Conservation (phyloP, 1,284 basidiomycete species). For the Rhodotorula sp. region DNA sequence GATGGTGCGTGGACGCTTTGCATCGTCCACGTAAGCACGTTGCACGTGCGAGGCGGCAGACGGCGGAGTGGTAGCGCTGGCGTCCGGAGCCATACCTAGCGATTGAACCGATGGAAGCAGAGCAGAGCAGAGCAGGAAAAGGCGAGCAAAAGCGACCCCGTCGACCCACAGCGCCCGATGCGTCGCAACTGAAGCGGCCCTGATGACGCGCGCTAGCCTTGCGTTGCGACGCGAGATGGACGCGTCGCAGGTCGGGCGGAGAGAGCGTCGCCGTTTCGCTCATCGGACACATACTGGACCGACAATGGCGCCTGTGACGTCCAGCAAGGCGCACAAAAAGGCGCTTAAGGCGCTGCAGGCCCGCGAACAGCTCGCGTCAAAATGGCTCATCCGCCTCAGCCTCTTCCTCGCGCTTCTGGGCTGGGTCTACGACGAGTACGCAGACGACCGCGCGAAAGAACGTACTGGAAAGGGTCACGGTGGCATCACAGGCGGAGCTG, state of each 20-base stretch:
- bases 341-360: not conserved
- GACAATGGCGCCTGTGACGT: not conserved
- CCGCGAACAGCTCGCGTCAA: conserved; percentile 3
- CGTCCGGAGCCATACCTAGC: not conserved
- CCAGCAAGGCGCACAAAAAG: conserved; percentile 1
- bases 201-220: too few species aligned
- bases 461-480: not conserved
- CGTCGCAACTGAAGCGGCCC: too few species aligned
- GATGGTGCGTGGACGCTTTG: not conserved
- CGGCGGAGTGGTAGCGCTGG: not conserved
- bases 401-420: conserved; percentile 11
- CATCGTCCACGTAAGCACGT: too few species aligned
- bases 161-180: too few species aligned
- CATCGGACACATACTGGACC: not conserved
- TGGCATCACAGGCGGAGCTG: too few species aligned
- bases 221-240: too few species aligned
- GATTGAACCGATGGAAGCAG: too few species aligned
- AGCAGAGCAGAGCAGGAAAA: too few species aligned
- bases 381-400: conserved; percentile 20
- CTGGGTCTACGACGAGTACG: conserved; percentile 16
- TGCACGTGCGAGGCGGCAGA: not conserved
- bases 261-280: too few species aligned
- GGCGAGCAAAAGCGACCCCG: too few species aligned
- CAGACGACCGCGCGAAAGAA: not conserved
- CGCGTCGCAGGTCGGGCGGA: too few species aligned